phyloP scores from a whole-genome alignment of 768 basidiomycete genomes.

The Boletus pseudo-olivaceus region DNA sequence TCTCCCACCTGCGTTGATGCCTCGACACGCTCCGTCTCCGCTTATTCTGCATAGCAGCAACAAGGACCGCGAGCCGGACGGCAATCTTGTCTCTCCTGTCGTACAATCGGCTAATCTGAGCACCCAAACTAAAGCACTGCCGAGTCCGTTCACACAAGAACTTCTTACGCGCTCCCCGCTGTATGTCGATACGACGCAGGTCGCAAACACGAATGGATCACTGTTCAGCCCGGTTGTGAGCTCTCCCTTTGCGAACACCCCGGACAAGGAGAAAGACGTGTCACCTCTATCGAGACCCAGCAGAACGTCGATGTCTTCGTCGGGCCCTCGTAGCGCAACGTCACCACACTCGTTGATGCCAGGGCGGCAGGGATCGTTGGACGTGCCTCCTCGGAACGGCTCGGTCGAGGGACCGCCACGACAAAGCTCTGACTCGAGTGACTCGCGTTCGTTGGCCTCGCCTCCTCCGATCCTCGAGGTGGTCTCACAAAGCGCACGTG shows the following conservation, averaged over 20 bases:
- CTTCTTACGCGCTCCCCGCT: slow-evolving; percentile 7
- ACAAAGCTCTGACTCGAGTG: slow-evolving; percentile 26
- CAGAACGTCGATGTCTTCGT: slow-evolving; percentile 13
- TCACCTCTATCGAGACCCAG: slow-evolving; percentile 7
- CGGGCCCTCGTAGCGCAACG: slow-evolving; percentile 6
- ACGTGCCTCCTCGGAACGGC: slow-evolving; percentile 13
- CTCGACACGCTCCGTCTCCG: slow-evolving; percentile 18
- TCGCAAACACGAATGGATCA: background rate
- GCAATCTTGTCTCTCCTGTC: slow-evolving; percentile 2
- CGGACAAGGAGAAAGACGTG: slow-evolving; percentile 20
- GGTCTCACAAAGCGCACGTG: slow-evolving; percentile 30
- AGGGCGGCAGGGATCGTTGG: slow-evolving; percentile 14
- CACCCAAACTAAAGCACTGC: slow-evolving; percentile 27
- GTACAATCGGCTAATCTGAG: slow-evolving; percentile 39
- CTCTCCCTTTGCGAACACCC: slow-evolving; percentile 8
- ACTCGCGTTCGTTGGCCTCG: slow-evolving; percentile 37
- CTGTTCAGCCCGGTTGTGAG: slow-evolving; percentile 11
- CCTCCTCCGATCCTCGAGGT: slow-evolving; percentile 41
- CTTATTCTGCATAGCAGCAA: slow-evolving; percentile 11
- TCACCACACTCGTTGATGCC: slow-evolving; percentile 15
- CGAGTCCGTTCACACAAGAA: slow-evolving; percentile 36
- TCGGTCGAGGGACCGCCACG: slow-evolving; percentile 22
- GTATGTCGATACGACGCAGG: background rate
- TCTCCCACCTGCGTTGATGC: slow-evolving; percentile 21
- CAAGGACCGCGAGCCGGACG: slow-evolving; percentile 1